Percentiles rank a stretch among this genome's conserved stretches.
These are phyloP conservation scores for Vitis rotundifolia DNA, from an alignment of 164 flowering plant species.

Conservation along the genomic window DNA sequence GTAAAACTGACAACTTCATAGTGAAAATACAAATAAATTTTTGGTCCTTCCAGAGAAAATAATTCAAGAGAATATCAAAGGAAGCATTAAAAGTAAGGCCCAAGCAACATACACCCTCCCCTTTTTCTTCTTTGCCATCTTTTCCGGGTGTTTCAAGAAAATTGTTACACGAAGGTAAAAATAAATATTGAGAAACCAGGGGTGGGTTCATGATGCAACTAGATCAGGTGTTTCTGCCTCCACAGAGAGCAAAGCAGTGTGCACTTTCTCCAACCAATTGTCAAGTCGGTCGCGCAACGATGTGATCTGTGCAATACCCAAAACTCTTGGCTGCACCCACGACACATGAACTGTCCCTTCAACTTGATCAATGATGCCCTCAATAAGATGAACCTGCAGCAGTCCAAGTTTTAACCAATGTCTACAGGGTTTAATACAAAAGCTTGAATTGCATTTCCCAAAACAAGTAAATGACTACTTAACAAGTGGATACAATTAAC, in stretches of 20 bases:
- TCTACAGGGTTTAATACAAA: no score
- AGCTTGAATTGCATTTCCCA: no score
- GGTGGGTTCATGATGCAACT: constrained; percentile 52
- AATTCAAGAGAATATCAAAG: constrained; percentile 9
- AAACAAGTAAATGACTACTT: no score
- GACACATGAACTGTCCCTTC: constrained; percentile 91
- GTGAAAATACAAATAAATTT: constrained; percentile 8
- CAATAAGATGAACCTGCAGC: constrained; percentile 91
- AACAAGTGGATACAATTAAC: no score
- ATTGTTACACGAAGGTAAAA: constrained; percentile 21
- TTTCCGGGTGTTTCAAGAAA: constrained; percentile 1
- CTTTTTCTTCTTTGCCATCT: background rate
- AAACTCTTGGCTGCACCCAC: constrained; percentile 95
- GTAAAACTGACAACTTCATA: background rate
- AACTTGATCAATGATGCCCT: constrained; percentile 95
- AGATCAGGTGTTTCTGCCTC: constrained; percentile 97
- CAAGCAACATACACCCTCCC: constrained; percentile 2
- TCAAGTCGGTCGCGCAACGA: constrained; percentile 81
- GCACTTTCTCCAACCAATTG: constrained; percentile 82
- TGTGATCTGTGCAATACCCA: constrained; percentile 81
- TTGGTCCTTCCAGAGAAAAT: constrained; percentile 11
- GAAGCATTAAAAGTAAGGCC: constrained; percentile 10
- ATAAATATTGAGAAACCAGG: constrained; percentile 4
- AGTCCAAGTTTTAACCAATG: background rate
- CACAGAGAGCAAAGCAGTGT: constrained; percentile 71